A percentile compares a stretch with the other conserved stretches of the same genome.
Evolutionary conservation across 2,329 filamentous ascomycete species (phyloP).

Genomic region (Colletotrichum melonis): DNA sequence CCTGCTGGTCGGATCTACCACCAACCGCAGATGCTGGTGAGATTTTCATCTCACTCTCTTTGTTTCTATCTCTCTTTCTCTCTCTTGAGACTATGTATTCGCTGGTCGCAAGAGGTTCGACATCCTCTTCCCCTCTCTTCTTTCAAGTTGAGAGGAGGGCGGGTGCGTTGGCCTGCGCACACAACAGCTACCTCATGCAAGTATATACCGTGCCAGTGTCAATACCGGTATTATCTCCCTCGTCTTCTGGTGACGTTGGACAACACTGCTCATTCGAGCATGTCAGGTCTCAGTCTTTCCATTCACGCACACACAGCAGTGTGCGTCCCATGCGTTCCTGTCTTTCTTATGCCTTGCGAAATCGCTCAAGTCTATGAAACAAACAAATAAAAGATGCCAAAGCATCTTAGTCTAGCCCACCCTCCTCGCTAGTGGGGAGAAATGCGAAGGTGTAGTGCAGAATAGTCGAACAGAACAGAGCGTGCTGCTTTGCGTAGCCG

Average conservation of each 20-base stretch:
- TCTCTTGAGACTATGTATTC: neutral
- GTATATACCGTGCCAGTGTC: neutral
- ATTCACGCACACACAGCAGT: neutral
- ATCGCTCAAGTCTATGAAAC: constrained; percentile 16
- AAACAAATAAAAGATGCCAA: neutral
- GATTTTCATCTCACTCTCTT: neutral
- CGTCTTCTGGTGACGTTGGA: neutral
- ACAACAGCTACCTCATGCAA: neutral
- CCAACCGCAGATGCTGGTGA: neutral
- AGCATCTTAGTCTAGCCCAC: neutral
- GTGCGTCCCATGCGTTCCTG: neutral
- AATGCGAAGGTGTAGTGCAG: neutral
- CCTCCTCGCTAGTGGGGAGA: neutral
- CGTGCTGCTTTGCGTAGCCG: neutral
- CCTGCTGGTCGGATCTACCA: neutral
- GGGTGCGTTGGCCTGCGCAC: neutral
- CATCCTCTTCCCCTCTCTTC: neutral
- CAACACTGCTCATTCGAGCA: neutral
- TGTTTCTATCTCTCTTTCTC: neutral
- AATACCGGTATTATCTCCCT: neutral
- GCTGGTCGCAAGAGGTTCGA: too few species aligned
- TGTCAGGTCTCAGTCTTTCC: neutral
- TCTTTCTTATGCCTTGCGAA: neutral
- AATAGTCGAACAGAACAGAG: neutral
- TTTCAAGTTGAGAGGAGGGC: neutral